Evolutionary conservation across 371 early-diverging fungal genomes (phyloP).

Genomic region (Polyrhizophydium stewartii): DNA sequence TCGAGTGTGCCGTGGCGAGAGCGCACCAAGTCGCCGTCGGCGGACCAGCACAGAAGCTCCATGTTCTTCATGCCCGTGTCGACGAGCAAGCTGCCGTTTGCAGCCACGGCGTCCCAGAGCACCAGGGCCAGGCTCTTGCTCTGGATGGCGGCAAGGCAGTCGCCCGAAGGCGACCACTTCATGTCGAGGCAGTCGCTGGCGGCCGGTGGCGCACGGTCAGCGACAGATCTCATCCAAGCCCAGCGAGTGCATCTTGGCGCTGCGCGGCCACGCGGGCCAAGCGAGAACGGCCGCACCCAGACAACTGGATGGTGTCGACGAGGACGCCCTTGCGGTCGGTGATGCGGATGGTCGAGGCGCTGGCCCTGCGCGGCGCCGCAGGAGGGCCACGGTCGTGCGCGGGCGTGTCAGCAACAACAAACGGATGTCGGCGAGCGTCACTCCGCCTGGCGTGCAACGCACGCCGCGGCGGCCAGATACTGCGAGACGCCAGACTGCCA

Average conservation of each 20-base stretch:
- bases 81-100: slow-evolving; percentile 10
- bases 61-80: slow-evolving; percentile 35
- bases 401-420: too few species aligned
- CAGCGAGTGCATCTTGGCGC: slow-evolving; percentile 21
- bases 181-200: slow-evolving; percentile 24
- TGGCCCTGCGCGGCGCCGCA: too few species aligned
- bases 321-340: not conserved
- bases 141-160: slow-evolving; percentile 23
- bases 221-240: slow-evolving; percentile 16
- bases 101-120: slow-evolving; percentile 31
- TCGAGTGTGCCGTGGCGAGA: not conserved
- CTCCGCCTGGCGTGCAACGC: not conserved
- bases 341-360: not conserved
- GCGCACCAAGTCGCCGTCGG: slow-evolving; percentile 22
- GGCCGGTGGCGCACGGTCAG: too few species aligned
- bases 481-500: slow-evolving; percentile 15
- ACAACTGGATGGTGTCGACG: not conserved
- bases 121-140: slow-evolving; percentile 13
- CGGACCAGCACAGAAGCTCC: slow-evolving; percentile 26
- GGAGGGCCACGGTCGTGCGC: too few species aligned
- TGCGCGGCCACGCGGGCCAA: not conserved
- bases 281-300: not conserved
- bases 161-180: slow-evolving; percentile 35
- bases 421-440: too few species aligned
- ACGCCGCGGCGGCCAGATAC: slow-evolving; percentile 22